Evolutionary conservation across 129 eudicot species (phyloP), one percentile per base, ranked within the genome.

Genomic region (Chrysanthemum lavandulifolium): DNA sequence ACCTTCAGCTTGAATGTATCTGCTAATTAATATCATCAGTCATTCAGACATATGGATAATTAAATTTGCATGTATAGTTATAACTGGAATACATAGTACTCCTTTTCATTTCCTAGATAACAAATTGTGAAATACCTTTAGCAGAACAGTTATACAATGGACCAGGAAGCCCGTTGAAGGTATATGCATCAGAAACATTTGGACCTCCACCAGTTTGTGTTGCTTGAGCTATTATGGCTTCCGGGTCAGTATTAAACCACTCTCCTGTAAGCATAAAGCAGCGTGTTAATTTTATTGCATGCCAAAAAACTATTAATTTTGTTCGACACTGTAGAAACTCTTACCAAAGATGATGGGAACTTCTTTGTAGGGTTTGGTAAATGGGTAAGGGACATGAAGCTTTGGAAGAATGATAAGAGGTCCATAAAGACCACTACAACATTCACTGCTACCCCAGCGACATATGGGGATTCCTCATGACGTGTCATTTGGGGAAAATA

Each of bases 191-290:
- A 3, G 89, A 86, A n/a, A 84, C 84, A 67, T 86, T 86, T 40
- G 96, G 96, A 29, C 87, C 89, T 0, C 79, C 91, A 11, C 96
- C 96, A 1, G 82, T 83, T 71, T 76, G 85, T 45, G 84, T 81
- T 15, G 90, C 86, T 52, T 88, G 95, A 56, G 52, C 74, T 16
- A 88, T 80, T 27, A 88, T 83, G 13, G 95, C 86, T 55, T 85
- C 89, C 3, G 89, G 74, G 58, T 87, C 87, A 13, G 79, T 78
- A 56, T 84, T 87, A 75, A 81, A 87, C 94, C 87, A 87, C 43
- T 87, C 89, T 23, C 94, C 94, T 84, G 83, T n/a, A 49, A 10
- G 10, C 43, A 18, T 45, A 67, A 21, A 10, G 27, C 27, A 25
- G 27, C 27, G 2, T 25, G 27, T 25, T 25, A 25, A 8, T 14